phyloP scores from a whole-genome alignment of 495 filamentous ascomycete species.

The Tuber indicum region DNA sequence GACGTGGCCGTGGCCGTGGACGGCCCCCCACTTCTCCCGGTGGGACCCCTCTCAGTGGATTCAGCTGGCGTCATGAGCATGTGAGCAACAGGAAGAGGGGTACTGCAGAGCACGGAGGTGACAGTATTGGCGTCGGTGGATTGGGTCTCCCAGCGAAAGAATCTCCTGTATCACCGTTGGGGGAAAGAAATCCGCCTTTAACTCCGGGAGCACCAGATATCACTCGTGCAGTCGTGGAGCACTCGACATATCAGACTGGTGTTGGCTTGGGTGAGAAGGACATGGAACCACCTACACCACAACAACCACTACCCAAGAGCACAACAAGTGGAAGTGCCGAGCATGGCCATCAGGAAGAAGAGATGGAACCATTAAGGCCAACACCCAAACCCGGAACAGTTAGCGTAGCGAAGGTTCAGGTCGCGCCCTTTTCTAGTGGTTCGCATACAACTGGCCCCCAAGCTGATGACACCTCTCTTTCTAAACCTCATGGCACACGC shows the following conservation, averaged over 20 bases:
- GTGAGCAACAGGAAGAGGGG: not conserved
- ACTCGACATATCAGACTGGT: not conserved
- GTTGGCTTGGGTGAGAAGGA: not conserved
- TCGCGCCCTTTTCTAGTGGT: not conserved
- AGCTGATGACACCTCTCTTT: not conserved
- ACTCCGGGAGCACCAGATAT: not conserved
- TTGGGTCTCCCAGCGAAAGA: not conserved
- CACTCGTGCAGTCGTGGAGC: not conserved
- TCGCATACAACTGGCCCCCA: not conserved
- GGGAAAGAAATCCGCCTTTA: not conserved
- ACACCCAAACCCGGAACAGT: not conserved
- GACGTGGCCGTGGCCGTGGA: not conserved
- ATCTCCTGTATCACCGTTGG: not conserved
- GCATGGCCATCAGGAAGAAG: not conserved
- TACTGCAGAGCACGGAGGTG: not conserved
- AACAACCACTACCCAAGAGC: not conserved
- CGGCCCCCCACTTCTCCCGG: not conserved
- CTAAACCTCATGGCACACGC: not conserved
- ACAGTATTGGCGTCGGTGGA: too few species aligned
- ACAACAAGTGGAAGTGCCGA: not conserved
- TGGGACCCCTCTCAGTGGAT: not conserved
- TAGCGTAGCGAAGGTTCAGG: not conserved
- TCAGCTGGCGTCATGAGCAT: not conserved
- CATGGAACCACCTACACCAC: not conserved
- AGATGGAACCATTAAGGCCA: not conserved